phyloP scores from a whole-genome alignment of 164 flowering plant species.

The Kingdonia uniflora region DNA sequence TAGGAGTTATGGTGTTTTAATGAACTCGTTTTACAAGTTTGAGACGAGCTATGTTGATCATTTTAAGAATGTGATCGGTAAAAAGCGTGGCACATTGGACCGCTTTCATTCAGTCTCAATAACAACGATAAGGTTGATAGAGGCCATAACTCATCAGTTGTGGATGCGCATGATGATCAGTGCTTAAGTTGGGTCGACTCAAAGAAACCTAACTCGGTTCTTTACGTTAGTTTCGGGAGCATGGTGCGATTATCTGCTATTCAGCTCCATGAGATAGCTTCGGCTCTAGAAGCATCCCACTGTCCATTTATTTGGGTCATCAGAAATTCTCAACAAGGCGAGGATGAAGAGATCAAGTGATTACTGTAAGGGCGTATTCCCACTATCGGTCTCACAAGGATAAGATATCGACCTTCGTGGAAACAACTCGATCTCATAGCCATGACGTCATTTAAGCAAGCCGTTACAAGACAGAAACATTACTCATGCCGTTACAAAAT shows the following conservation, averaged over 20 bases:
- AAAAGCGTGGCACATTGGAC: constrained; percentile 18
- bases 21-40: constrained; percentile 24
- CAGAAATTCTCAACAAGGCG: no score
- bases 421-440: no score
- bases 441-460: no score
- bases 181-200: constrained; percentile 33
- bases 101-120: constrained; percentile 30
- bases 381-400: no score
- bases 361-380: no score
- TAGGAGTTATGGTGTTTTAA: constrained; percentile 22
- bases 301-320: no score
- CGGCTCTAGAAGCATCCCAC: constrained; percentile 30
- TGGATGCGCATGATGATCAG: constrained; percentile 10
- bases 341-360: no score
- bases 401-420: no score
- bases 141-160: constrained; percentile 25
- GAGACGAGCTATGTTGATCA: constrained; percentile 15
- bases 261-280: constrained; percentile 35
- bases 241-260: constrained; percentile 14
- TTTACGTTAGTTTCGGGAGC: constrained; percentile 46
- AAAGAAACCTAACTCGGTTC: constrained; percentile 24
- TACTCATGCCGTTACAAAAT: no score
- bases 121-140: constrained; percentile 21
- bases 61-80: constrained; percentile 11
- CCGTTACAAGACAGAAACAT: no score